Base-by-base conservation (phyloP, 163 green algal genomes). In the Volvox carteri region DNA sequence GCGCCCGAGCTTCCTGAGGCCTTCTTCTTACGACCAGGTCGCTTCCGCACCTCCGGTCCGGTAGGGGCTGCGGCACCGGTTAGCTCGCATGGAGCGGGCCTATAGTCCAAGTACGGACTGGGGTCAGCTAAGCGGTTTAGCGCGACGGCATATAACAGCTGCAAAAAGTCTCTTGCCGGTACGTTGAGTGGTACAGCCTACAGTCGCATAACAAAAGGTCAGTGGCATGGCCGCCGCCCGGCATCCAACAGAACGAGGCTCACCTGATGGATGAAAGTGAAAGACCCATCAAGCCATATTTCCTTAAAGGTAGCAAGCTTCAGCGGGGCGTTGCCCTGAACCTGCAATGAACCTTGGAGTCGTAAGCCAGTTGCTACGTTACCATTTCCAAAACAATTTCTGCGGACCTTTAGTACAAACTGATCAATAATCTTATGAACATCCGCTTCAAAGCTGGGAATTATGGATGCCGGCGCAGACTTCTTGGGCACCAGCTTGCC, bases 351-450 rank as follows among this genome's bases (percentile, higher is more conserved):
- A 78, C n/a, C 28, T 19, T 14, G n/a, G 16, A 33, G 33, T 33
- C 33, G 28, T 72, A 65, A n/a, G 28, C n/a, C 39, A 23, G 72
- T 33, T 70, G 37, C 56, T 30, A 28, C 54, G 7, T 41, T 33
- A 41, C 4, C 41, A 30, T 30, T 44, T 60, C 41, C 41, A 30
- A 3, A 16, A 44, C 21, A 7, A 46, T 39, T 11, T 60, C n/a
- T n/a, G n/a, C n/a, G n/a, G n/a, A 89, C 84, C 72, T 84, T 89
- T 0, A 89, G 72, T 1, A 84, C 56, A 76, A 89, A 89, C n/a
- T 76, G 67, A 23, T 89, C 84, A 44, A 89, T 84, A 1, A 89
- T 18, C 18, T 75, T 73, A 25, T 89, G 84, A 5, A 89, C 39
- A n/a, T 89, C 84, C 14, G 54, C 58, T 67, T 89, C 84, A 37